phyloP scores from a whole-genome alignment of 202 grass and related monocot genomes.

The Zizania palustris region DNA sequence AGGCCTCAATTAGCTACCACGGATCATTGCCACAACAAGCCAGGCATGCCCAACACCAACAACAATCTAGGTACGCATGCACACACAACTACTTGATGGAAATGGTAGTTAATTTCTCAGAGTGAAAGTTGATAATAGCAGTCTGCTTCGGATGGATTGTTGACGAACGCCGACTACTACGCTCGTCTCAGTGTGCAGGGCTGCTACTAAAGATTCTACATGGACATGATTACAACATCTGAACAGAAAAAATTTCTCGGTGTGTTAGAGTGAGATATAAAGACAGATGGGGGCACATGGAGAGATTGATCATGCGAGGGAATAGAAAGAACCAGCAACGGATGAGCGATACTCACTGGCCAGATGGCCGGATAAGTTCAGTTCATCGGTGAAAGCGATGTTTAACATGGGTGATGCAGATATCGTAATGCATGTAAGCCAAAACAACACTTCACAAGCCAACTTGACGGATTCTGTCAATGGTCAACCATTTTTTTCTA shows the following conservation, averaged over 20 bases:
- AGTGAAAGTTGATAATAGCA: background rate
- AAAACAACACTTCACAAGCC: conserved; percentile 39
- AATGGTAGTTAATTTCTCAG: background rate
- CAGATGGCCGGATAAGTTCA: background rate
- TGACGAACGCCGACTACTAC: background rate
- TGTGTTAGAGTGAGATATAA: too few species aligned
- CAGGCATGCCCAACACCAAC: conserved; percentile 15
- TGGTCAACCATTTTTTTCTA: background rate
- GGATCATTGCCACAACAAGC: conserved; percentile 38
- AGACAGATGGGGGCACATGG: conserved; percentile 33
- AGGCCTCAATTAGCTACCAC: background rate
- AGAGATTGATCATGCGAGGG: background rate
- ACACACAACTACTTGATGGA: background rate
- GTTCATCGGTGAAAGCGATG: conserved; percentile 21
- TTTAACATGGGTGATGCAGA: conserved; percentile 23
- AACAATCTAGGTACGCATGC: background rate
- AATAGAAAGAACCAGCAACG: background rate
- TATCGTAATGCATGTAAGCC: conserved; percentile 12
- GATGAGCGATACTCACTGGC: background rate
- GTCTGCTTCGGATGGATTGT: background rate
- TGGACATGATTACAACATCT: conserved; percentile 30
- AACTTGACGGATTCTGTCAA: conserved; percentile 19
- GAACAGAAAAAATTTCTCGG: background rate
- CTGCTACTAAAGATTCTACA: background rate
- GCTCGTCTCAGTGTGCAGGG: too few species aligned